phyloP scores from a whole-genome alignment of 352 stramenopile species.

The Pythium rhizo-oryzae region DNA sequence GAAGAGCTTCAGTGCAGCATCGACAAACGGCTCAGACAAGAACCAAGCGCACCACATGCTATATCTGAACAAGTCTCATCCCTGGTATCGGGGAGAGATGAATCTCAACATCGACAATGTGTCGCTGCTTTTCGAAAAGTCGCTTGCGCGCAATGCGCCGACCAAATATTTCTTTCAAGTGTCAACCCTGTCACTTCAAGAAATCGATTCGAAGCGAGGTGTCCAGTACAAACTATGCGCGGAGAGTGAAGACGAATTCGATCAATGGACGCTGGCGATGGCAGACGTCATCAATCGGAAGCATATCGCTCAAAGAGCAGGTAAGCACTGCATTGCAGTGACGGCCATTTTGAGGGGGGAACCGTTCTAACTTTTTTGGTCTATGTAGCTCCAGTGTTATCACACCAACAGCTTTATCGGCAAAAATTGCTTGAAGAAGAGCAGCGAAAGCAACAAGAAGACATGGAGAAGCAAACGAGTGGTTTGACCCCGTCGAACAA shows the following conservation, averaged over 20 bases:
- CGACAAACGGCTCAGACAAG: conserved; percentile 16
- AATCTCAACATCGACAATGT: conserved; percentile 77
- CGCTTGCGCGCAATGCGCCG: conserved; percentile 69
- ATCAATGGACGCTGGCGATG: conserved; percentile 80
- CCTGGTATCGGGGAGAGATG: conserved; percentile 78
- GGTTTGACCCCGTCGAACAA: not conserved
- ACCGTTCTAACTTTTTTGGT: not conserved
- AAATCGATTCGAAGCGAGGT: conserved; percentile 82
- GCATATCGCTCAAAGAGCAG: conserved; percentile 37
- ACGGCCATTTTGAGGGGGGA: not conserved
- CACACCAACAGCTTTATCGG: conserved; percentile 80
- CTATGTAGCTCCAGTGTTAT: conserved; percentile 38
- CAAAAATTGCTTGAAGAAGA: conserved; percentile 67
- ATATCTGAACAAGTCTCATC: conserved; percentile 78
- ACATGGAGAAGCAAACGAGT: conserved; percentile 4
- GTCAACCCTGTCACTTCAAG: conserved; percentile 69
- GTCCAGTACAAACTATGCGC: conserved; percentile 87
- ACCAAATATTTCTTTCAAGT: conserved; percentile 88
- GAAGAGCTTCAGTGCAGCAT: not conserved
- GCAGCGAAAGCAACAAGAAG: conserved; percentile 27
- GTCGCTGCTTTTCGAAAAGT: conserved; percentile 84
- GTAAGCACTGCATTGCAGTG: not conserved
- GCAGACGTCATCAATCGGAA: conserved; percentile 80
- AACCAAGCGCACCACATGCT: conserved; percentile 52
- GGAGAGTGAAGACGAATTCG: conserved; percentile 75